Evolutionary conservation across 441 rosid species (phyloP), one percentile per base, ranked within the genome.

Genomic region (Adansonia grandidieri): DNA sequence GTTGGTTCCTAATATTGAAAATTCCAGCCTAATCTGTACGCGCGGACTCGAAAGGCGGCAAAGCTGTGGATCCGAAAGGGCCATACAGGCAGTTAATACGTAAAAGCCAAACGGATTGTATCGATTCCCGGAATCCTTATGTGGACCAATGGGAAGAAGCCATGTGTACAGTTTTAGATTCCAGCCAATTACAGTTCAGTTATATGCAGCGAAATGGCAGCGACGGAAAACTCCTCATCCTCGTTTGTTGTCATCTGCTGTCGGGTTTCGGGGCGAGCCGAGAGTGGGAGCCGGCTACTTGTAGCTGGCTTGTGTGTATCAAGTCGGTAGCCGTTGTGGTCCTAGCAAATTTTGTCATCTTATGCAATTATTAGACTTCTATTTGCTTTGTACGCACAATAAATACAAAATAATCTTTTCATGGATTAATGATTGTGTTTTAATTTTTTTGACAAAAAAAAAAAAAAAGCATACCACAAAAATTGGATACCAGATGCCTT

Each of bases 201-300:
- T 66, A 20, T 48, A 74, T 57, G 78, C 82, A 66, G 78, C 70
- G 69, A 73, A 14, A 44, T 45, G 81, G 78, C 75, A 47, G 54
- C 58, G 82, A 48, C 32, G 48, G 32, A 20, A 68, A 9, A 66
- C 42, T 14, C 56, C 2, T 1, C 32, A 28, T 28, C 11, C 15
- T 54, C 2, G 4, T 15, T n/a, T 5, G 2, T 44, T 4, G 4
- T 9, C 11, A 47, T 6, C 4, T 2, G 20, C 19, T 64, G 44
- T 24, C 76, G 32, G 48, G n/a, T 63, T 11, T 50, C 37, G 54
- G 3, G 19, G 37, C 37, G 0, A 40, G 65, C 77, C 67, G 42
- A 56, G 3, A 7, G 42, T 20, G 47, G 22, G 47, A 75, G 57
- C 60, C 78, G 67, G 67, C 20, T 58, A 11, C 14, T 47, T 47